A percentile compares a stretch with the other conserved stretches of the same genome.
These are phyloP conservation scores for Beta vulgaris DNA, from an alignment of 148 eudicot species.

Conservation along the genomic window DNA sequence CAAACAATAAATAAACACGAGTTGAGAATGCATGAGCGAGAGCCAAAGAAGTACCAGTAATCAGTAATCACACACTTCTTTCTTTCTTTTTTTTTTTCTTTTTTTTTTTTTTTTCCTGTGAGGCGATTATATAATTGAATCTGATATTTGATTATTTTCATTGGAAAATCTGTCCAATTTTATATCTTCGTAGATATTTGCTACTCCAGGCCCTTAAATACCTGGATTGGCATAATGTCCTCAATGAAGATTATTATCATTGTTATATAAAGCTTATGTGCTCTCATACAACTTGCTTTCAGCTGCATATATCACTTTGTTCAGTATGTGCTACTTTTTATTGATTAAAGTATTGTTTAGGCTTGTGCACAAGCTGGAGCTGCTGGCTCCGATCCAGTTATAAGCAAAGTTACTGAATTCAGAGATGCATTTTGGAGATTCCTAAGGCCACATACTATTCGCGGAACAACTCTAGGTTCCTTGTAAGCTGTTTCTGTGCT, in stretches of 20 bases:
- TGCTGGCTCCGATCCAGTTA: conserved; percentile 68
- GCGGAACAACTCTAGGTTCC: conserved; percentile 95
- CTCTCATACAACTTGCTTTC: neutral
- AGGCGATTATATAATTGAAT: neutral
- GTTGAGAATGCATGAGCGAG: neutral
- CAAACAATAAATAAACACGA: neutral
- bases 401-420: conserved; percentile 55
- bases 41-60: neutral
- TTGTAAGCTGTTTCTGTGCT: conserved; percentile 41
- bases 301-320: neutral
- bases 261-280: neutral
- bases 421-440: conserved; percentile 93
- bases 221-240: neutral
- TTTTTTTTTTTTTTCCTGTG: neutral
- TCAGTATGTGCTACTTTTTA: conserved; percentile 5
- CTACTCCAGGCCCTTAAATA: neutral
- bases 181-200: neutral
- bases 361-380: conserved; percentile 78
- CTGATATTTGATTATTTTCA: neutral
- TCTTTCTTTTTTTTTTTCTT: too few relatives aligned
- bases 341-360: conserved; percentile 36
- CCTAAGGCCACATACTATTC: conserved; percentile 94
- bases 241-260: neutral
- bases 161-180: neutral
- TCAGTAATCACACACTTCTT: too few relatives aligned